A percentile compares a stretch with the other conserved stretches of the same genome.
phyloP scores from a whole-genome alignment of 306 rosid species.

The Gillenia trifoliata region DNA sequence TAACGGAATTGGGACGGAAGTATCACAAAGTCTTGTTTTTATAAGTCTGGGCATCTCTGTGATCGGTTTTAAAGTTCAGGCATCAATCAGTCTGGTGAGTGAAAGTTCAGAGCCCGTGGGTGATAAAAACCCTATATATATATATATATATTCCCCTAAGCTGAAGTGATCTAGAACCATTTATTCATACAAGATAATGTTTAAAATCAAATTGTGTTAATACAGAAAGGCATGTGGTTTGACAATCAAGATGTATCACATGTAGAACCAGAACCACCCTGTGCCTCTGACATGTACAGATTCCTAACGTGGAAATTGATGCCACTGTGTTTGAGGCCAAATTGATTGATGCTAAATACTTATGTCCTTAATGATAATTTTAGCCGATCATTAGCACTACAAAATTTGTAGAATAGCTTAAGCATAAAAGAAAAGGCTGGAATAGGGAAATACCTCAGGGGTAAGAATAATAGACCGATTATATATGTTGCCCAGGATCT shows the following conservation, averaged over 20 bases:
- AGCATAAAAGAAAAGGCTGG: conserved; percentile 6
- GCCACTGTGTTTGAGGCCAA: not conserved
- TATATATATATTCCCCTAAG: too few species aligned
- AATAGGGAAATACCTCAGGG: conserved; percentile 64
- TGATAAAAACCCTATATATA: too few species aligned
- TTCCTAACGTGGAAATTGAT: not conserved
- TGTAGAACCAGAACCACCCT: not conserved
- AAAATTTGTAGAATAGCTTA: not conserved
- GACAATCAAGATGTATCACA: not conserved
- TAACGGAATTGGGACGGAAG: too few species aligned
- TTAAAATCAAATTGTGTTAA: not conserved
- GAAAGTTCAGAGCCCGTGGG: too few species aligned
- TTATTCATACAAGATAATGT: not conserved
- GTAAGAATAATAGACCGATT: conserved; percentile 86
- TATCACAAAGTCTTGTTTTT: too few species aligned
- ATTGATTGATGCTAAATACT: not conserved
- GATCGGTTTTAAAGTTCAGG: too few species aligned
- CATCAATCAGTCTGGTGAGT: too few species aligned
- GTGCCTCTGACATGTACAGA: not conserved
- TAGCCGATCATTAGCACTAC: conserved; percentile 1
- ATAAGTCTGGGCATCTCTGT: too few species aligned
- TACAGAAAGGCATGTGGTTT: not conserved
- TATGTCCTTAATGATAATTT: not conserved
- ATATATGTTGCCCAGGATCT: conserved; percentile 83
- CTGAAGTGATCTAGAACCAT: too few species aligned